Evolutionary conservation across 306 rosid species (phyloP), one percentile per base, ranked within the genome.

Genomic region (Dicorynia guianensis): DNA sequence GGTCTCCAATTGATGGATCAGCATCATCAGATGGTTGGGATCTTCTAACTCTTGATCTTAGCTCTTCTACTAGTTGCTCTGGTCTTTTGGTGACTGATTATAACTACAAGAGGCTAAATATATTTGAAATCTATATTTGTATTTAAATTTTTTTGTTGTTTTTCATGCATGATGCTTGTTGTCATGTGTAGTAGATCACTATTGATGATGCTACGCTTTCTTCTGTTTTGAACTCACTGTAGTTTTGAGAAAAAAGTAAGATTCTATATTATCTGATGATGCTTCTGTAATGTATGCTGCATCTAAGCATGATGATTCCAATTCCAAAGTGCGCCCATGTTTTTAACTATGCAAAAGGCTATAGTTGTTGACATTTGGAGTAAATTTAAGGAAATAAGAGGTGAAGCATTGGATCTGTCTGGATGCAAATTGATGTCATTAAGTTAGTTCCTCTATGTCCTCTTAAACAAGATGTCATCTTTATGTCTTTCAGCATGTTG

Each of bases 21-120:
- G 56, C 97, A 15, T 81, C 93, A 65, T 83, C 91, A 36, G 92
- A 86, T 75, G 97, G 99, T 95, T 74, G 59, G 92, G 44, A 78
- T 80, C 70, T 80, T 81, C 59, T 10, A 59, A 36, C 74, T 58
- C 56, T 77, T 36, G 75, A 34, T 30, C 70, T 70, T 81, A 33
- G 63, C 69, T 63, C 30, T 72, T 81, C 71, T 34, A 19, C 44
- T 18, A 55, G 42, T 71, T 76, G 3, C 34, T 58, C 39, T 72
- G 81, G 56, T 67, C 13, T 71, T 38, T 59, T 57, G 39, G 14
- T 49, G 52, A 19, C 43, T 69, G 6, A 12, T 58, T 63, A 57
- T 63, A 43, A 19, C 18, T 39, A 73, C 15, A 11, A 55, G 42
- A 38, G 50, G 48, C 25, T 38, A 38, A 43, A 47, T 59, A 44